phyloP scores from a whole-genome alignment of 2,329 filamentous ascomycete genomes.

The Xylaria sp. region DNA sequence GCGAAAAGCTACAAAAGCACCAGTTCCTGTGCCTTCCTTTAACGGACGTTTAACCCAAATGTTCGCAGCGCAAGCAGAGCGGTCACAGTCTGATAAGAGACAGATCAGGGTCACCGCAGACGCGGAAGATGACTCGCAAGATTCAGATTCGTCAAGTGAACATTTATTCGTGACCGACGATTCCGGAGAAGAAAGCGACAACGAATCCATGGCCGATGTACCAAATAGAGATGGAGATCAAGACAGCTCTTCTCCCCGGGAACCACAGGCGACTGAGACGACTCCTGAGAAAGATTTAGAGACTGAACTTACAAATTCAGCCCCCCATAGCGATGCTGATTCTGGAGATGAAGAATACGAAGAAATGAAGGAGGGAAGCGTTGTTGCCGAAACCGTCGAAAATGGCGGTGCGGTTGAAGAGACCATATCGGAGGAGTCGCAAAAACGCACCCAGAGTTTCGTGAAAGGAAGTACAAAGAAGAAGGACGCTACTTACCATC shows the following conservation, averaged over 20 bases:
- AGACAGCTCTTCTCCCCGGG: constrained; percentile 30
- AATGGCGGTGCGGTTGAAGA: constrained; percentile 41
- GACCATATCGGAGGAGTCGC: constrained; percentile 51
- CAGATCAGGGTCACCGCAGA: constrained; percentile 34
- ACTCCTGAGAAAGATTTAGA: constrained; percentile 33
- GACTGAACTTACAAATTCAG: constrained; percentile 24
- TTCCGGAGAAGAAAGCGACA: constrained; percentile 43
- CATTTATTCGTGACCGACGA: constrained; percentile 48
- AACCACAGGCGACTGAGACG: constrained; percentile 28
- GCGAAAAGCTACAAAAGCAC: constrained; percentile 43
- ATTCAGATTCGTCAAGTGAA: constrained; percentile 46
- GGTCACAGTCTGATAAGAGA: constrained; percentile 33
- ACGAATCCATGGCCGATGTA: constrained; percentile 30
- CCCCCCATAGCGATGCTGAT: constrained; percentile 47
- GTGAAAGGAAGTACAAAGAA: constrained; percentile 66
- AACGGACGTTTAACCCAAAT: constrained; percentile 57
- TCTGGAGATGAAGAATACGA: constrained; percentile 67
- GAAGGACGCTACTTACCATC: constrained; percentile 67
- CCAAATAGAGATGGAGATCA: not conserved
- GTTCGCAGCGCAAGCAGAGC: constrained; percentile 54
- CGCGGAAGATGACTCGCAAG: constrained; percentile 32
- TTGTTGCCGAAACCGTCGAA: constrained; percentile 42
- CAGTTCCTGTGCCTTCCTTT: constrained; percentile 54
- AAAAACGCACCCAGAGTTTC: constrained; percentile 57
- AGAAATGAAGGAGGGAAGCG: constrained; percentile 56